phyloP scores from a whole-genome alignment of 345 rosid species.

The Syzygium grande region DNA sequence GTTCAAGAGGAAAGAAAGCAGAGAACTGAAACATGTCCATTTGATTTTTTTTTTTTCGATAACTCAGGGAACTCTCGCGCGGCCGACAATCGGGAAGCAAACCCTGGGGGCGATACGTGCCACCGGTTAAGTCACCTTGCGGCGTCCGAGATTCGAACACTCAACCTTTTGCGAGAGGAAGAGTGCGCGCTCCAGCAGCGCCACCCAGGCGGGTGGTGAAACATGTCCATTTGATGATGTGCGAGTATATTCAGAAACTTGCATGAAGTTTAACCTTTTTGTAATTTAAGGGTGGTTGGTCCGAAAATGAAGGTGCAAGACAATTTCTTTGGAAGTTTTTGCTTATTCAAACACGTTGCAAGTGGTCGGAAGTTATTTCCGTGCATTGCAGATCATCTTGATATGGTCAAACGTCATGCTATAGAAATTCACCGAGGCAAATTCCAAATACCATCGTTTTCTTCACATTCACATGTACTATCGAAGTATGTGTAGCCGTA shows the following conservation, averaged over 20 bases:
- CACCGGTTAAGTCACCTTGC: too few species aligned
- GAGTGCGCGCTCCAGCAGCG: too few species aligned
- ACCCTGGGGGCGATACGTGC: too few species aligned
- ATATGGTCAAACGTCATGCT: neutral
- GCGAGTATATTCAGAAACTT: neutral
- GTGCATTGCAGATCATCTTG: neutral
- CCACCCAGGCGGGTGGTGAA: too few species aligned
- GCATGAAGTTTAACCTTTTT: neutral
- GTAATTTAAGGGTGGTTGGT: neutral
- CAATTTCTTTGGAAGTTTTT: neutral
- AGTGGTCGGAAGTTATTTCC: neutral
- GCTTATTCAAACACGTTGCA: neutral
- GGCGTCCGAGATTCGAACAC: too few species aligned
- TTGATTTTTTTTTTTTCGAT: too few species aligned
- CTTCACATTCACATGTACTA: neutral
- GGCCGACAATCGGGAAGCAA: too few species aligned
- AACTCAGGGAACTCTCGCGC: too few species aligned
- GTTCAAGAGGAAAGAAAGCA: neutral
- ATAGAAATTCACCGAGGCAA: neutral
- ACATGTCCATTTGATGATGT: neutral
- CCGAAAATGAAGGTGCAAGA: neutral
- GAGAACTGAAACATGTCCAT: neutral
- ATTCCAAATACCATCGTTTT: neutral
- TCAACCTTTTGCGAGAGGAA: too few species aligned
- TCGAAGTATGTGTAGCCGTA: neutral